Base-by-base conservation (phyloP, 257 asterid genomes). In the Solanum chiquidenum region DNA sequence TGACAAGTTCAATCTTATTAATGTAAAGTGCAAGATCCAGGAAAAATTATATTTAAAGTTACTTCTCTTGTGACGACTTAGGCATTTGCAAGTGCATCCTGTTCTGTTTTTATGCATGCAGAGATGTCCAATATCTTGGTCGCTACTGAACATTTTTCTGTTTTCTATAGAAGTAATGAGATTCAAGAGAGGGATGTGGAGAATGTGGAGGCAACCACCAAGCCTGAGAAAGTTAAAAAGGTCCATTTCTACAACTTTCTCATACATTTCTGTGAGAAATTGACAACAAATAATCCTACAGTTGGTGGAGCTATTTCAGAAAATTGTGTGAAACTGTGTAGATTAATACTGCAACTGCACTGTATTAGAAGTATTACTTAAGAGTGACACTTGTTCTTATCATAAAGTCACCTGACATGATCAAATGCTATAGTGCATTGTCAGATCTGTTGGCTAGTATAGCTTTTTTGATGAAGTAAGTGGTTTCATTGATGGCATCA, bases 141-240 rank as follows among this genome's bases (percentile, higher is more conserved):
- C 20, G 29, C 58, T 80, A 18, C 85, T 80, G 68, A 80, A 18
- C 25, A 9, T 8, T 80, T 46, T 9, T 46, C 9, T 29, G 42
- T 58, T 86, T 85, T 8, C 21, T 27, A 13, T 52, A 49, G 88
- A 34, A 86, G 37, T 86, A 42, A 86, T 12, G n/a, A 86, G 71
- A 13, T 86, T 73, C 88, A 69, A 69, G 84, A 86, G 83, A 37
- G 37, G 27, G 84, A 60, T 38, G 34, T 71, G 83, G 88, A 86
- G 64, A 46, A 38, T 46, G 73, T 73, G n/a, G 88, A 72, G 10
- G 40, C 49, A 27, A 86, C 74, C 80, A 42, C 38, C 21, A 86
- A 72, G 74, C 88, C 84, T 14, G 88, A 86, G 83, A 40, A 33
- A 71, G 83, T 72, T 12, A 44, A 49, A 73, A 86, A 86, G 88